Percentiles rank a stretch among this genome's conserved stretches.
Conservation (phyloP, 306 rosid species). For the Vigna radiata region DNA sequence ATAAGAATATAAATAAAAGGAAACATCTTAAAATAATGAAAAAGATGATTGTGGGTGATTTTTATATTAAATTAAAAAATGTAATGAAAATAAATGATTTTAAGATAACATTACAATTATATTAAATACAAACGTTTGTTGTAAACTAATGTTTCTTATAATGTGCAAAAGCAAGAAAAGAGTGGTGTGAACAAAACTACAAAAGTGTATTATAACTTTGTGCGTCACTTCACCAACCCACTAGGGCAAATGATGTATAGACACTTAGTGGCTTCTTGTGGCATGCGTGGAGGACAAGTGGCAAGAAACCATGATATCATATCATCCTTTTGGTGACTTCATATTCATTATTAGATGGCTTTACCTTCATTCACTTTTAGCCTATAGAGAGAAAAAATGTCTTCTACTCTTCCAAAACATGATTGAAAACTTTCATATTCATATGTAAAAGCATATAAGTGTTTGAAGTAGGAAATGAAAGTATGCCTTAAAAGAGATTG, state of each 20-base stretch:
- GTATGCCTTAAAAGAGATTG: too few species aligned
- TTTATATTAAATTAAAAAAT: too few species aligned
- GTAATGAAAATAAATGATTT: not conserved
- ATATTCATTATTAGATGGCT: not conserved
- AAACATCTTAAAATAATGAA: too few species aligned
- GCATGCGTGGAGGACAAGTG: conserved; percentile 32
- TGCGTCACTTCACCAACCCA: conserved; percentile 49
- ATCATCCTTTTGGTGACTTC: conserved; percentile 23
- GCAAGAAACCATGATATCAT: conserved; percentile 28
- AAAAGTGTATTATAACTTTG: conserved; percentile 27
- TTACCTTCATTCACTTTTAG: not conserved
- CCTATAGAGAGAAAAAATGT: not conserved
- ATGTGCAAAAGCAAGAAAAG: conserved; percentile 11
- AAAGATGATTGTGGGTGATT: too few species aligned
- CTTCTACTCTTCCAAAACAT: not conserved
- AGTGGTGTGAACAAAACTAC: conserved; percentile 22
- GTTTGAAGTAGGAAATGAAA: too few species aligned
- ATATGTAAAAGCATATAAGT: too few species aligned
- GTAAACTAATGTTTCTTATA: not conserved
- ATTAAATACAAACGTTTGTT: not conserved
- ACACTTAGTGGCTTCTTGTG: conserved; percentile 4
- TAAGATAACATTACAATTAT: not conserved
- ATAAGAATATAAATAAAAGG: too few species aligned
- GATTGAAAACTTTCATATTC: not conserved
- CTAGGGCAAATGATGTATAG: conserved; percentile 13